These are phyloP conservation scores for Aspergillus egyptiacus DNA, from an alignment of 495 filamentous ascomycete species.

Conservation along the genomic window DNA sequence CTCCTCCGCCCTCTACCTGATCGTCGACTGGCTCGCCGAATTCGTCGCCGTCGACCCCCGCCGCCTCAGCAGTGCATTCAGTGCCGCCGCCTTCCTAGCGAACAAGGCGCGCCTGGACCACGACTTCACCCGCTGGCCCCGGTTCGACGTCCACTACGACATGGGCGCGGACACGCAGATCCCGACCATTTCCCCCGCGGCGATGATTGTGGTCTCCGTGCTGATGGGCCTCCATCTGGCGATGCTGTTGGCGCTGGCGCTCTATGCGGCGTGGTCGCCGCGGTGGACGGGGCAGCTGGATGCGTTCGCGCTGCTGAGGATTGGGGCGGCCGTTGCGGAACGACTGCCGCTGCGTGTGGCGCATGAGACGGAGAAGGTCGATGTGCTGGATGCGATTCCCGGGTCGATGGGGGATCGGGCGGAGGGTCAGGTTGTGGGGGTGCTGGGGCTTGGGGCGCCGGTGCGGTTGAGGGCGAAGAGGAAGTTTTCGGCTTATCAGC, in stretches of 20 bases:
- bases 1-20: not conserved
- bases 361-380: not conserved
- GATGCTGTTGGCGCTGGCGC: constrained; percentile 14
- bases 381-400: not conserved
- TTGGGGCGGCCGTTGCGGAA: not conserved
- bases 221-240: constrained; percentile 19
- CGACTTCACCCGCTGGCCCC: not conserved
- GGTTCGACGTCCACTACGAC: constrained; percentile 8
- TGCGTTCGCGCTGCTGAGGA: not conserved
- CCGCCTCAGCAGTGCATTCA: not conserved
- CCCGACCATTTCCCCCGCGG: constrained; percentile 16
- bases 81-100: not conserved
- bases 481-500: too few relatives aligned
- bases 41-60: not conserved
- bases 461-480: too few relatives aligned
- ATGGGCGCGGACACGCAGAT: constrained; percentile 17
- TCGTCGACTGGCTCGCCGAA: not conserved
- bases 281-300: constrained; percentile 23
- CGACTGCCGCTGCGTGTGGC: not conserved
- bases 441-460: not conserved
- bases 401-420: not conserved
- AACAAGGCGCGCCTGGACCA: not conserved
- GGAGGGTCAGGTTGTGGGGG: too few relatives aligned
- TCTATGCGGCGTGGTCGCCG: constrained; percentile 18
- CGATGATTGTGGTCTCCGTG: constrained; percentile 18